phyloP scores from a whole-genome alignment of 2,329 filamentous ascomycete genomes.

The Gnomoniopsis sp. region DNA sequence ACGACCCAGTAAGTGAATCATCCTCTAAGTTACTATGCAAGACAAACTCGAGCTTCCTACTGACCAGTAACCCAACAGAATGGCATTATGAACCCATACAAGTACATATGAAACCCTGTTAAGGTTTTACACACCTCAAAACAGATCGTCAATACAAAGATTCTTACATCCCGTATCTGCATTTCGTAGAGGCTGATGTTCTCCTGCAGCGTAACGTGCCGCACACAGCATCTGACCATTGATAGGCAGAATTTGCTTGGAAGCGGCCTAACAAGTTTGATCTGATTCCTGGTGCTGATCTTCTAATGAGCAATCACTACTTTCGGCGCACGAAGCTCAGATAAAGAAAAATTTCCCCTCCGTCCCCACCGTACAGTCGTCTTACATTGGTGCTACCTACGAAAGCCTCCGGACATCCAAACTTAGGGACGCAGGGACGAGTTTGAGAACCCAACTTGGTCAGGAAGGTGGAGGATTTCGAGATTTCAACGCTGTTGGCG shows the following conservation, averaged over 20 bases:
- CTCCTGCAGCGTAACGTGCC: not conserved
- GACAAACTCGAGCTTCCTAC: not conserved
- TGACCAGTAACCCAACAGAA: conserved; percentile 54
- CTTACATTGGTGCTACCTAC: too few species aligned
- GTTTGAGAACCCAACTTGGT: too few species aligned
- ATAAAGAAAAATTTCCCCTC: too few species aligned
- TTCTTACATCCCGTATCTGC: not conserved
- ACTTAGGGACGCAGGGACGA: too few species aligned
- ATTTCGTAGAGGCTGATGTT: not conserved
- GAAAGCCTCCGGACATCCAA: too few species aligned
- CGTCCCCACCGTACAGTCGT: too few species aligned
- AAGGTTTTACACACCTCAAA: not conserved
- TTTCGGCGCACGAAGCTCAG: too few species aligned
- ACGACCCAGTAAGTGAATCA: conserved; percentile 74
- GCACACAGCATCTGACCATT: not conserved
- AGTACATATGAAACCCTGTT: conserved; percentile 65
- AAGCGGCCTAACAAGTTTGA: not conserved
- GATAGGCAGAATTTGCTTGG: not conserved
- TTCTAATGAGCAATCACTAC: too few species aligned
- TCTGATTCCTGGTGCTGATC: not conserved
- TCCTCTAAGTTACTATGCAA: conserved; percentile 14
- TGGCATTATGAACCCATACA: conserved; percentile 98
- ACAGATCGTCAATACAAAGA: not conserved
- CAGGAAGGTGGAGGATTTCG: too few species aligned
- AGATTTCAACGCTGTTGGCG: too few species aligned